These are phyloP conservation scores for Wallacemonas rigidus DNA, from an alignment of 208 protist genomes.

Conservation along the genomic window DNA sequence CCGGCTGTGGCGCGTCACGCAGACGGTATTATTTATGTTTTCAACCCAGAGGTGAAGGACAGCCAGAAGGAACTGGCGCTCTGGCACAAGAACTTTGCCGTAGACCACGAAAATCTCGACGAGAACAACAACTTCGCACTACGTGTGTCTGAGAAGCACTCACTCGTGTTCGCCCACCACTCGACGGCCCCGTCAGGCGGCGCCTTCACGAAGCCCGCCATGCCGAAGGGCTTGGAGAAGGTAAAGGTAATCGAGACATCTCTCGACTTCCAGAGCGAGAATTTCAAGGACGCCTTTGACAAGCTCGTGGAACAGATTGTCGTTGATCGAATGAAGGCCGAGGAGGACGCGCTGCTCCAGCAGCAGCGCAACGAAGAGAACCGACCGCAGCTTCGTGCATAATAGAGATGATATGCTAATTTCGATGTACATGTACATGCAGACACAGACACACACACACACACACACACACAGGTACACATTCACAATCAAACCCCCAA, in stretches of 20 bases:
- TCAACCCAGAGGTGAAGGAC: slow-evolving; percentile 76
- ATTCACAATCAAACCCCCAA: neutral
- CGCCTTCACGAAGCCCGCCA: slow-evolving; percentile 32
- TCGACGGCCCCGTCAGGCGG: slow-evolving; percentile 44
- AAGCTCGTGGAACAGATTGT: slow-evolving; percentile 76
- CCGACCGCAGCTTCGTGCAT: slow-evolving; percentile 31
- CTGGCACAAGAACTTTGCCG: slow-evolving; percentile 91
- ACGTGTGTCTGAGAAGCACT: slow-evolving; percentile 59
- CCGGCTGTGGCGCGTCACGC: slow-evolving; percentile 71
- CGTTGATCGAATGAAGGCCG: slow-evolving; percentile 51
- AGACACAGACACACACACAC: neutral
- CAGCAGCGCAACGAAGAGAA: slow-evolving; percentile 40
- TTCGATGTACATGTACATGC: neutral
- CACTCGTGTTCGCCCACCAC: slow-evolving; percentile 84
- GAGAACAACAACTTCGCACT: slow-evolving; percentile 63
- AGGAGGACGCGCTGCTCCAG: slow-evolving; percentile 75
- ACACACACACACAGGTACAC: neutral
- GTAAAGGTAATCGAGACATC: slow-evolving; percentile 81
- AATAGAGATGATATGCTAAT: neutral
- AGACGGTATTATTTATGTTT: slow-evolving; percentile 89
- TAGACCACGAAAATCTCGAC: slow-evolving; percentile 71
- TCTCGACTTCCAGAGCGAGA: slow-evolving; percentile 86
- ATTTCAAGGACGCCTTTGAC: slow-evolving; percentile 92
- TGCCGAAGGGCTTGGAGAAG: slow-evolving; percentile 82
- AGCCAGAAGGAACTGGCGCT: slow-evolving; percentile 82